These are phyloP conservation scores for Nicotiana knightiana DNA, from an alignment of 257 asterid species.

Conservation along the genomic window DNA sequence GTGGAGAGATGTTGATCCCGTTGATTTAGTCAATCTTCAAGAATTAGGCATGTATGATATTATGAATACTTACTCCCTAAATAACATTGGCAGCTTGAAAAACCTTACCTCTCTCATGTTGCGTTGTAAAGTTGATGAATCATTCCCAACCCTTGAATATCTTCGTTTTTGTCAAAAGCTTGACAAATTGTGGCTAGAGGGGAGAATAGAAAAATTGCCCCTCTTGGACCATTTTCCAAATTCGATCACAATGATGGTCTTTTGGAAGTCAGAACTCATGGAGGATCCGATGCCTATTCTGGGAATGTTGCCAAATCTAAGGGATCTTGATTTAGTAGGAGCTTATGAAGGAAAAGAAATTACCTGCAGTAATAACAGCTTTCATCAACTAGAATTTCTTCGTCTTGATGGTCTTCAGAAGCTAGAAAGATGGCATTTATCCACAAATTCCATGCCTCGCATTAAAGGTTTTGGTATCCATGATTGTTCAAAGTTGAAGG, in stretches of 20 bases:
- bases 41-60: background rate
- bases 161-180: background rate
- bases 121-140: background rate
- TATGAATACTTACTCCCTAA: background rate
- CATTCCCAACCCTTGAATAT: background rate
- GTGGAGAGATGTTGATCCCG: background rate
- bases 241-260: background rate
- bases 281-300: background rate
- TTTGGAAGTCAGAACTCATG: background rate
- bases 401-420: rapidly evolving
- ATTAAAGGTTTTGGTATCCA: background rate
- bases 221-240: background rate
- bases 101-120: background rate
- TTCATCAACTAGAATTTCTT: background rate
- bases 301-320: background rate
- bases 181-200: background rate
- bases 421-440: background rate
- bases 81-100: background rate
- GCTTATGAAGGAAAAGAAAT: background rate
- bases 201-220: background rate
- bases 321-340: background rate
- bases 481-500: background rate
- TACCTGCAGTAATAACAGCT: background rate
- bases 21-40: background rate
- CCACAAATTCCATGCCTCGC: background rate